Base-by-base conservation (phyloP, 2,329 filamentous ascomycete genomes). In the Calonectria pteridis region DNA sequence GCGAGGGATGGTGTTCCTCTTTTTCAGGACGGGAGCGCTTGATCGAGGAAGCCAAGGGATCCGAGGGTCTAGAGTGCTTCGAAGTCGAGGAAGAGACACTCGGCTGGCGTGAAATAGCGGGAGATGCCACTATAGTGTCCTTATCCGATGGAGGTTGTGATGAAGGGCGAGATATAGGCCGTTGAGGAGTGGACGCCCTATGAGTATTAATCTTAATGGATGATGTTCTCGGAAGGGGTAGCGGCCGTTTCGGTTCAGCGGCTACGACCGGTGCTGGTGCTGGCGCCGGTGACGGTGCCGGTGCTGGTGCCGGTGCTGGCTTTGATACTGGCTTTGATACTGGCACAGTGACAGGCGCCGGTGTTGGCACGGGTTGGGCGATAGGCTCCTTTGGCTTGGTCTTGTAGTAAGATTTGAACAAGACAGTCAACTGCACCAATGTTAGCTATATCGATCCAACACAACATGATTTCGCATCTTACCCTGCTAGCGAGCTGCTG, bases 181-280 rank as follows among this genome's bases (percentile, higher is more conserved):
- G 76, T 26, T 80, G 77, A 18, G 77, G 77, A 13, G 75, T 77
- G 4, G 78, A 74, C 3, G 76, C 58, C 74, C 84, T 85, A 35
- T 81, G 73, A 31, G 83, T 86, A 50, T 79, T 84, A 76, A 85
- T 83, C 76, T 87, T 87, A 71, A 85, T 86, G 0, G 84, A 86
- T 9, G 83, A 80, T n/a, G 81, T 79, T 74, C 82, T 83, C 28
- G 78, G 79, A 6, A 83, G 40, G 62, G 76, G 74, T 26, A 75
- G 69, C 29, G 81, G 81, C 26, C 82, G 79, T 74, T 84, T 84
- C 1, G 72, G 75, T 35, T 85, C 80, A 2, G 70, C 51, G 5
- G 37, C 51, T n/a, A 73, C 37, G n/a, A 69, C 53, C 9, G 77
- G 69, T 16, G 69, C 62, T 53, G 69, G 33, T 33, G 70, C 50